Conservation (phyloP, 257 asterid species). For the Ophiorrhiza pumila region DNA sequence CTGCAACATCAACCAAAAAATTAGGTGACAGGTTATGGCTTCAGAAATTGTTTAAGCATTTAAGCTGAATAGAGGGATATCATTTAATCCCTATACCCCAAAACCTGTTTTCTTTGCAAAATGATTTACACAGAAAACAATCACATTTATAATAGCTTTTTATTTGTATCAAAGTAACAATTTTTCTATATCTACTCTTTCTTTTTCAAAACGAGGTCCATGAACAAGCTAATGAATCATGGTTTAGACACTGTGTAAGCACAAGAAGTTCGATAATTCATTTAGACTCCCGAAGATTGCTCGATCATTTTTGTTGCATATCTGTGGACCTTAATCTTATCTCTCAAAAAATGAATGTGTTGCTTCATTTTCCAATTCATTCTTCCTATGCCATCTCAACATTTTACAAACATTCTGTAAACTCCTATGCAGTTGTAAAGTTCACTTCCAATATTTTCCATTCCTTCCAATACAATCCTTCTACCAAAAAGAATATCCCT, state of each 20-base stretch:
- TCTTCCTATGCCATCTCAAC: background rate
- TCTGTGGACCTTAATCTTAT: background rate
- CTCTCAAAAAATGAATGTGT: background rate
- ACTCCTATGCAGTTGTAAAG: background rate
- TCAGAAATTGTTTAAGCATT: background rate
- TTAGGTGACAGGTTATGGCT: background rate
- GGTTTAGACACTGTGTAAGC: background rate
- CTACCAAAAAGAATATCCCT: background rate
- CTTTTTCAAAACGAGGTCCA: background rate
- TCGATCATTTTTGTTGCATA: too few relatives aligned
- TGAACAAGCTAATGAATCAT: background rate
- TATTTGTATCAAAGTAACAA: background rate
- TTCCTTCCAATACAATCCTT: too few relatives aligned
- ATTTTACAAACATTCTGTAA: background rate
- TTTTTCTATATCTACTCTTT: background rate
- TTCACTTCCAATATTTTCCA: background rate
- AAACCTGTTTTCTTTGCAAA: background rate
- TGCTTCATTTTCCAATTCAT: background rate
- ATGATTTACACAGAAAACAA: background rate
- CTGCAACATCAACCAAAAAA: background rate
- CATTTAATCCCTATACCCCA: background rate
- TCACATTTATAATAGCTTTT: too few relatives aligned
- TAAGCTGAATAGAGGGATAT: background rate
- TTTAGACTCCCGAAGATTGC: too few relatives aligned
- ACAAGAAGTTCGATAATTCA: background rate